These are phyloP conservation scores for Pelargonium hybrid DNA, from an alignment of 441 rosid species.

Conservation along the genomic window DNA sequence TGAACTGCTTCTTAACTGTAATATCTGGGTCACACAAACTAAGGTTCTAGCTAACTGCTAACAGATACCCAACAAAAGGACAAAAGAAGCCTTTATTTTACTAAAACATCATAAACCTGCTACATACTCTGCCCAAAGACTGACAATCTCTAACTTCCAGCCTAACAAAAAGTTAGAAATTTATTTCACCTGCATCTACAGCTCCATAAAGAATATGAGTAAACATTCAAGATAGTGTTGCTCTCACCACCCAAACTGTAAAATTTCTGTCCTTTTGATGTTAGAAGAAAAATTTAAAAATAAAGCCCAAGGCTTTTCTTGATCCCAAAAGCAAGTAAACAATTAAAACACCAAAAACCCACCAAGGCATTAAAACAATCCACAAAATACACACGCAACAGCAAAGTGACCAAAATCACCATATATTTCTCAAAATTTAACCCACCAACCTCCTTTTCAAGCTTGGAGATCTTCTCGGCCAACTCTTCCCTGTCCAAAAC, in stretches of 20 bases:
- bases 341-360: conserved; percentile 4
- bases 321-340: conserved; percentile 3
- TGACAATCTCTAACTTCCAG: neutral
- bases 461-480: conserved; percentile 43
- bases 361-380: conserved; percentile 4
- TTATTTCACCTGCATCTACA: neutral
- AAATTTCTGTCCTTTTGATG: neutral
- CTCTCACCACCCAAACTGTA: neutral
- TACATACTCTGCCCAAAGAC: neutral
- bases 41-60: neutral
- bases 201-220: neutral
- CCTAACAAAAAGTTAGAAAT: neutral
- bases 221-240: neutral
- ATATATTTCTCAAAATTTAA: neutral
- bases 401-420: neutral
- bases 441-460: conserved; percentile 62
- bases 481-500: conserved; percentile 23
- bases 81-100: neutral
- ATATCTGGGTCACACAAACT: neutral
- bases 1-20: neutral
- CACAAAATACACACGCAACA: neutral
- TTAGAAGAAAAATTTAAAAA: too few relatives aligned
- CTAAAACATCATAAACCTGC: neutral
- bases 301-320: neutral
- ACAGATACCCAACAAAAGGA: neutral